Base-by-base conservation (phyloP, 495 filamentous ascomycete species). In the Corynascus novoguineensis region DNA sequence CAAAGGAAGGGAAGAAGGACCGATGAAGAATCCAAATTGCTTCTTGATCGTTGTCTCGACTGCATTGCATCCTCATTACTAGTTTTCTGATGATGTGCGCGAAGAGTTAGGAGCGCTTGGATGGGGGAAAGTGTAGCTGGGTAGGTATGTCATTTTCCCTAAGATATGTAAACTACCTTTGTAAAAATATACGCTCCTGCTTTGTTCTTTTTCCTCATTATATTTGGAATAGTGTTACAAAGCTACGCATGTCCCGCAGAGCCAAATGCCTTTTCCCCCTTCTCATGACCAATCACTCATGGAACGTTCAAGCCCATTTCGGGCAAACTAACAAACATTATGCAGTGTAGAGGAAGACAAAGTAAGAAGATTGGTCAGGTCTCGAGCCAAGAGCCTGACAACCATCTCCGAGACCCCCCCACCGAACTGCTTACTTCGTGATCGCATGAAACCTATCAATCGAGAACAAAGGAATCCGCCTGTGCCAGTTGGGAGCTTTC, bases 1-100 rank as follows among this genome's bases (percentile, higher is more conserved):
- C 21, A 52, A 67, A 60, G 65, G 66, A 72, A 12, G 59, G 59
- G 27, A 86, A 84, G 78, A 90, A 90, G 70, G 77, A 76, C 19
- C 73, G 81, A 53, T 86, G 59, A 64, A n/a, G n/a, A n/a, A n/a
- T n/a, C n/a, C n/a, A n/a, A 50, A 17, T 4, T 1, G 47, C 34
- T 19, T 8, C 5, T 29, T 29, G 5, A 0, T 4, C 19, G 1
- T 47, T 12, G n/a, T n/a, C n/a, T n/a, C n/a, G n/a, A n/a, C n/a
- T n/a, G n/a, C n/a, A n/a, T n/a, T n/a, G n/a, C n/a, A n/a, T n/a
- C n/a, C n/a, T n/a, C n/a, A n/a, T n/a, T n/a, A n/a, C n/a, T n/a
- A n/a, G n/a, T n/a, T n/a, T n/a, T n/a, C n/a, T n/a, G n/a, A n/a
- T n/a, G n/a, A n/a, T n/a, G n/a, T n/a, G n/a, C n/a, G n/a, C n/a